Evolutionary conservation across 2,329 filamentous ascomycete genomes (phyloP), one percentile per base, ranked within the genome.

Genomic region (Stachybotrys chartarum): DNA sequence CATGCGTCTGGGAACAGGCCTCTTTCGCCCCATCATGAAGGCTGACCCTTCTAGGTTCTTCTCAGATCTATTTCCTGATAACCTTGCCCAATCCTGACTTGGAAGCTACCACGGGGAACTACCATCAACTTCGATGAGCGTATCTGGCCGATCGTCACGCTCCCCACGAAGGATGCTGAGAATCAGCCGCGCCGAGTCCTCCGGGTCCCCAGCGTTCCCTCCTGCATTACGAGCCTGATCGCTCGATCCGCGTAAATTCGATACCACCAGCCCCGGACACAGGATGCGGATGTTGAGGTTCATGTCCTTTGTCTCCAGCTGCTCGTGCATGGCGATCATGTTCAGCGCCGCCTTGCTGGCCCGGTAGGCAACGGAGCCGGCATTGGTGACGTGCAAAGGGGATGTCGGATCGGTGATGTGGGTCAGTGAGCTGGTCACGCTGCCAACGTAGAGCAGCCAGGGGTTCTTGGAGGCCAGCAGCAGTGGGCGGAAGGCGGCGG

Each of bases 311-410:
- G 49, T 51, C 49, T 51, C 49, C 6, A 51, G 24, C n/a, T 51
- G 24, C 30, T 51, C 49, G 30, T 51, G 49, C 49, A 51, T 51
- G 6, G 49, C 49, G 6, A 51, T 30, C 49, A 51, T 51, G 30
- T 51, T 51, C 24, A 51, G 49, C 30, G 49, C 49, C 18, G 49
- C 12, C 49, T 51, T 51, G 49, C 49, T 51, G 16, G 49, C 49
- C 6, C 49, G 49, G 49, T 51, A 51, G n/a, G 49, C 49, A 7
- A 54, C 52, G 17, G 47, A 55, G 7, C 53, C 47, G 35, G 47
- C 47, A 6, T 51, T 16, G 17, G 53, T 55, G 6, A 6, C 16
- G 31, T 51, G 35, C n/a, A 55, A 16, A 14, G 12, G 45, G 3
- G 30, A 44, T 10, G 47, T 30, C 12, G 47, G 53, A 31, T 55